Conservation (phyloP, 805 yeast genomes). For the Kuraishia ogatae region DNA sequence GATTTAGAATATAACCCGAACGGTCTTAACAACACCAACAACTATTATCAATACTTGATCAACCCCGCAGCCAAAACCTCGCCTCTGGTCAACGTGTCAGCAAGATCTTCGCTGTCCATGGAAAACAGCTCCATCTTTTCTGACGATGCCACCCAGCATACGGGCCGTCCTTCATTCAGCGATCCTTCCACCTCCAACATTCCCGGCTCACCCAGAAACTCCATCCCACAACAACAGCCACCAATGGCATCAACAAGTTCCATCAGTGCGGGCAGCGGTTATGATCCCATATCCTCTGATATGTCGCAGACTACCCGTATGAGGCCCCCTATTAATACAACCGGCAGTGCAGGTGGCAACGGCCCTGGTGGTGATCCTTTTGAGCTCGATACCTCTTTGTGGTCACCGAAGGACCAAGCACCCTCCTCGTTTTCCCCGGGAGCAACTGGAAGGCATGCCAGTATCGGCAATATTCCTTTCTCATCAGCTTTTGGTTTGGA, state of each 20-base stretch:
- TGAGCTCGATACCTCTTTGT: neutral
- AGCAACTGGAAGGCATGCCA: neutral
- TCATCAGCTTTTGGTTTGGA: no score
- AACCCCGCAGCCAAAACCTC: neutral
- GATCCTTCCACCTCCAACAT: neutral
- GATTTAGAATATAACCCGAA: neutral
- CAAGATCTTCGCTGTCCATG: neutral
- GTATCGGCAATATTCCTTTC: neutral
- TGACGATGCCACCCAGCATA: neutral
- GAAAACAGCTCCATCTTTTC: constrained; percentile 1
- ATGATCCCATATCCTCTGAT: neutral
- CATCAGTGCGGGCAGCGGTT: neutral
- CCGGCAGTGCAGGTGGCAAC: neutral
- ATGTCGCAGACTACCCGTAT: neutral
- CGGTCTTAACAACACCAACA: neutral
- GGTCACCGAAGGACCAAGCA: neutral
- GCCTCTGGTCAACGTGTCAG: neutral
- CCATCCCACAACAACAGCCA: neutral
- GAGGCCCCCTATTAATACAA: neutral
- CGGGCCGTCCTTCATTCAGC: neutral
- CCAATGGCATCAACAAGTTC: neutral
- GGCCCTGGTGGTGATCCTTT: neutral
- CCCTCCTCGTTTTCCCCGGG: neutral
- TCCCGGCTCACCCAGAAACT: neutral
- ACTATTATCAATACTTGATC: neutral